Conservation (phyloP, 352 stramenopile species). For the Globisporangium apiculatum region DNA sequence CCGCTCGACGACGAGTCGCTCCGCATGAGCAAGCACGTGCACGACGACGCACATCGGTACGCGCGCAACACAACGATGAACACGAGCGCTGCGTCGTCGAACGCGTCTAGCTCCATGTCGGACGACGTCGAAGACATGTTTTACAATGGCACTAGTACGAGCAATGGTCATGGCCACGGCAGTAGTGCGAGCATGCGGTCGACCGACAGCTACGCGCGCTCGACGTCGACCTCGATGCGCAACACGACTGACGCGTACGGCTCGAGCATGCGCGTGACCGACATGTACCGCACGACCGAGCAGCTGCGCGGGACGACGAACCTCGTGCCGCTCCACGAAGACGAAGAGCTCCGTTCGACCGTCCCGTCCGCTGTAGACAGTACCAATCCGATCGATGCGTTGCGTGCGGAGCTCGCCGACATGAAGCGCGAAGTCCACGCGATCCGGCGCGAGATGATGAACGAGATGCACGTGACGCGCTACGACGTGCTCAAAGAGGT, state of each 20-base stretch:
- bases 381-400: slow-evolving; percentile 20
- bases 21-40: slow-evolving; percentile 34
- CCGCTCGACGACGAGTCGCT: slow-evolving; percentile 30
- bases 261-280: slow-evolving; percentile 21
- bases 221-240: slow-evolving; percentile 3
- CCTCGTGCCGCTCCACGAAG: slow-evolving; percentile 51
- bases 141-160: slow-evolving; percentile 18
- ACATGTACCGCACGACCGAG: slow-evolving; percentile 52
- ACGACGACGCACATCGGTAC: slow-evolving; percentile 27
- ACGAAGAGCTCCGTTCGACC: slow-evolving; percentile 25
- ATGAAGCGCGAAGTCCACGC: slow-evolving; percentile 60
- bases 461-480: slow-evolving; percentile 72
- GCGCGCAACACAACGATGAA: slow-evolving; percentile 27
- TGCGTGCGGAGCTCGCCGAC: slow-evolving; percentile 46
- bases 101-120: slow-evolving; percentile 23
- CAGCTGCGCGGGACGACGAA: slow-evolving; percentile 46
- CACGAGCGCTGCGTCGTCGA: slow-evolving; percentile 17
- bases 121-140: slow-evolving; percentile 74
- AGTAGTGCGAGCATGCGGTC: slow-evolving; percentile 7
- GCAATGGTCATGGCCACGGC: not conserved
- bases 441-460: slow-evolving; percentile 77
- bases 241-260: slow-evolving; percentile 7
- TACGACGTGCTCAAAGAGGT: slow-evolving; percentile 86
- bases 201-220: slow-evolving; percentile 27
- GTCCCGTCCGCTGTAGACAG: not conserved